Evolutionary conservation across 352 stramenopile genomes (phyloP), one percentile per base, ranked within the genome.

Genomic region (Phytopythium montanum): DNA sequence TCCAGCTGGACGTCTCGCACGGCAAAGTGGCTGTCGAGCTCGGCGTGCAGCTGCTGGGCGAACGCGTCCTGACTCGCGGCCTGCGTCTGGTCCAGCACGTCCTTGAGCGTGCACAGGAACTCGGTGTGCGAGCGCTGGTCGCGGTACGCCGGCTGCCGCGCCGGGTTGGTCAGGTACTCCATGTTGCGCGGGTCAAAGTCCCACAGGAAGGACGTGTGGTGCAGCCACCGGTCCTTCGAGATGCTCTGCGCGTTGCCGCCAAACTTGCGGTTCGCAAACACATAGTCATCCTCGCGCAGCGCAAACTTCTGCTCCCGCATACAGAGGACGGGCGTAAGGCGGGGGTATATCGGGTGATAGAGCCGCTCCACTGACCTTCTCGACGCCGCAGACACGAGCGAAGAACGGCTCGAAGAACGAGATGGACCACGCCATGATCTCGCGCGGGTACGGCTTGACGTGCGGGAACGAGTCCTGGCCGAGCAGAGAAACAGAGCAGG

Each of bases 121-220:
- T 98, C 91, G 36, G 84, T 73, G 72, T 99, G 96, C 23, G 81
- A 81, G 42, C 96, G 81, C 69, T 99, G 79, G 10, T 83, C 72
- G 57, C 97, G 89, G 70, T 99, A 99, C 26, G 87, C 81, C 0
- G 97, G 97, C 75, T 98, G 87, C 52, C 98, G 98, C 46, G 88
- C 76, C 4, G 97, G 97, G 45, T 99, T 87, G 3, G 81, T 96
- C 12, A 99, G 78, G 56, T 98, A 98, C 60, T 91, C 73, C 96
- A 99, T 99, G 65, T 98, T 97, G 3, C 63, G 67, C 12, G 87
- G 68, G 54, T 98, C 72, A 62, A 96, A 99, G 69, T 98, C 93
- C 92, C 94, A 99, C 16, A 99, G 68, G 72, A 99, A 99, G 54
- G 90, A 98, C 23, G 97, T 99, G 74, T 99, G 97, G 69, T 99